Evolutionary conservation across 768 basidiomycete species (phyloP).

Genomic region (Tricholoma hemisulphureum): DNA sequence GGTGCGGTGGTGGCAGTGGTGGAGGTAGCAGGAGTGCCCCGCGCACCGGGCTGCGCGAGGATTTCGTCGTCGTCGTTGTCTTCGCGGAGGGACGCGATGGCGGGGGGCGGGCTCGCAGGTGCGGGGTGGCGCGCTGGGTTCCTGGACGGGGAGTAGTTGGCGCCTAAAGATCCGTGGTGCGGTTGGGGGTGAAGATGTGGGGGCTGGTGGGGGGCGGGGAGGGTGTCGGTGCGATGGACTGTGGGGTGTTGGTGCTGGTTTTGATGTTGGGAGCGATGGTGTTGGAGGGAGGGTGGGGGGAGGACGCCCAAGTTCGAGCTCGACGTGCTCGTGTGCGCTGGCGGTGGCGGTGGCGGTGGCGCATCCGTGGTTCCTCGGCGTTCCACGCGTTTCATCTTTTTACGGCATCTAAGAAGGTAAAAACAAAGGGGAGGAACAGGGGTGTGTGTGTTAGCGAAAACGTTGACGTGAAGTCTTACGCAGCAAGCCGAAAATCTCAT

Average conservation of each 20-base stretch:
- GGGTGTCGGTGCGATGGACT: slow-evolving; percentile 16
- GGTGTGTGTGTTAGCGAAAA: too few species aligned
- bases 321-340: too few species aligned
- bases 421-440: too few species aligned
- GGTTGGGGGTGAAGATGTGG: not conserved
- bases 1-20: too few species aligned
- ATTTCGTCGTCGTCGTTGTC: slow-evolving; percentile 13
- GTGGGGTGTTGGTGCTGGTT: too few species aligned
- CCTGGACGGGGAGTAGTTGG: not conserved
- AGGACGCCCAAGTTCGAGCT: slow-evolving; percentile 11
- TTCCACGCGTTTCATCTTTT: slow-evolving; percentile 86
- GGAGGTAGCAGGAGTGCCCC: too few species aligned
- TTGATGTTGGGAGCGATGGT: not conserved
- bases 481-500: too few species aligned
- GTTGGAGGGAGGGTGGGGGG: slow-evolving; percentile 6
- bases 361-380: slow-evolving; percentile 63
- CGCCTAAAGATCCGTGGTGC: too few species aligned
- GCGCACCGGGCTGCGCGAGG: not conserved
- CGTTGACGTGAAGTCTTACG: too few species aligned
- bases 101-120: slow-evolving; percentile 21
- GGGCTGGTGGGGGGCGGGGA: slow-evolving; percentile 10
- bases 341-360: slow-evolving; percentile 26
- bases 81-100: slow-evolving; percentile 19
- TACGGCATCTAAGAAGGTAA: slow-evolving; percentile 63
- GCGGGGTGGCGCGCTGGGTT: not conserved